Base-by-base conservation (phyloP, 176 grass and related monocot genomes). In the Raddia distichophylla region DNA sequence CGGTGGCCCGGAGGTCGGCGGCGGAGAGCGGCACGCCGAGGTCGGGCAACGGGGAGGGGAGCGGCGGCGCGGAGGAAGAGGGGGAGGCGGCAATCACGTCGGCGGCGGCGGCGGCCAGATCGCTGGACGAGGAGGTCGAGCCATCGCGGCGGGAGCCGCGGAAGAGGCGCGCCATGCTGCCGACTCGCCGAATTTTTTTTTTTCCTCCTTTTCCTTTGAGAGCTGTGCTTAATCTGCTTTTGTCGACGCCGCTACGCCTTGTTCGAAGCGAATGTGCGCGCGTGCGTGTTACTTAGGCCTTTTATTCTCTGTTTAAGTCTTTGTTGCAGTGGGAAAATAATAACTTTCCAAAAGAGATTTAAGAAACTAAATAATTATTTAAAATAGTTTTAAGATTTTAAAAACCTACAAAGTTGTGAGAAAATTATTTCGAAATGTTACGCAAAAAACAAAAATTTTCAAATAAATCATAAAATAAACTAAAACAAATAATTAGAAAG, bases 1-100 rank as follows among this genome's bases (percentile, higher is more conserved):
- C 95, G 64, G 88, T 89, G 76, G 81, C 72, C 14, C 88, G 84
- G 81, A 94, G 86, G 18, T 98, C 92, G 7, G 65, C 78, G 80
- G 64, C 84, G n/a, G 92, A 91, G 10, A 98, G 77, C 18, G 86
- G 10, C 52, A 91, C 76, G 14, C 88, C 86, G 13, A 98, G 80
- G 7, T 77, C 40, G 55, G 90, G 81, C 57, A 93, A 72, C 6
- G 92, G 92, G 7, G 88, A 86, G 1, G 90, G 86, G 10, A 98
- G 90, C 19, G 76, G 43, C 69, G 45, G 53, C 65, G 80, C 40
- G 19, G 59, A 34, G 79, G 88, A 8, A 20, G 59, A 2, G 11
- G 60, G 5, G 10, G 69, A 7, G 32, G 74, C n/a, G 18, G 4
- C 27, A 27, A 27, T 34, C 11, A 9, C 1, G 27, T 54, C 7